Base-by-base conservation (phyloP, 2,329 filamentous ascomycete genomes). In the Penicillium sp. region DNA sequence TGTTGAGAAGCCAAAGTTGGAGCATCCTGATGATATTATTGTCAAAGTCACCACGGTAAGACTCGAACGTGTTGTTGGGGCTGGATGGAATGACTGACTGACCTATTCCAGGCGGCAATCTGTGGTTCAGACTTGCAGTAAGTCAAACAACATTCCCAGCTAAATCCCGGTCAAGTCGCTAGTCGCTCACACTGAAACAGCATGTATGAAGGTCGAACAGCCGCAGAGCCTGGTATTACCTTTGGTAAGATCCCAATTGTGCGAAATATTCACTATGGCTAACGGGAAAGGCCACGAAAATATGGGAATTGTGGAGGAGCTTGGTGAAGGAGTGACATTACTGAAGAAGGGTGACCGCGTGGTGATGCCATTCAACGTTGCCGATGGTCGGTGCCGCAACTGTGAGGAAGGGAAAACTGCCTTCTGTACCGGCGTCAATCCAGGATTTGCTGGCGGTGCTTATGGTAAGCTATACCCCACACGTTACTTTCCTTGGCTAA, bases 121-220 rank as follows among this genome's bases (percentile, higher is more conserved):
- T 85, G 83, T 64, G 83, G 83, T 11, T 83, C 80, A 0, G 79
- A 81, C 54, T 65, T 82, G 47, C 78, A 81, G 72, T 68, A 57
- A 61, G 65, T 61, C 5, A 16, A 43, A 25, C 9, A 39, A 23
- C 19, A 1, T 2, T 37, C 50, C 7, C 53, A 60, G 0, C 60
- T 53, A 35, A 23, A 21, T 13, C n/a, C 27, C n/a, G 13, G 11
- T 11, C 3, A 31, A 31, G 29, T 31, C 11, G 27, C 59, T 61
- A 13, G 70, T 76, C 58, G 63, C 77, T 57, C 72, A 85, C 51
- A 23, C 8, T 4, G 1, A 10, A 5, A 23, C 49, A 68, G 66
- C 69, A 86, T 87, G 84, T 89, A 89, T 58, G 84, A 88, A 69
- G 86, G 86, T 1, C 74, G 86, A 52, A 88, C 85, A 0, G 85